Evolutionary conservation across 1,139 yeast species (phyloP).

Genomic region (Pichia norvegensis): DNA sequence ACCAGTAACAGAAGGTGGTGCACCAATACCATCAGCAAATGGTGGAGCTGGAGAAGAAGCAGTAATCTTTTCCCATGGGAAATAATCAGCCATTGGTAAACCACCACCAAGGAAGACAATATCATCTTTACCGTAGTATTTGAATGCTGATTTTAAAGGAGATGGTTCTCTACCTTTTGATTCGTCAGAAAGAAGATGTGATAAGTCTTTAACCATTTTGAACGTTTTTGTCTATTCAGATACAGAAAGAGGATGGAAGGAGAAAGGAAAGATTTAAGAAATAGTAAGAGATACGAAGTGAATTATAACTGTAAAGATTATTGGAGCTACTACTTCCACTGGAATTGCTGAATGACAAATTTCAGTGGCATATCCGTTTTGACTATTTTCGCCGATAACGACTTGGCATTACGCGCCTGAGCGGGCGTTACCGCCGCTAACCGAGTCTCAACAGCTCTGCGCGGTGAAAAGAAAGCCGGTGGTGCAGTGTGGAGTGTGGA

Average conservation of each 20-base stretch:
- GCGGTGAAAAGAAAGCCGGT: no score
- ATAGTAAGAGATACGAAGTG: not conserved
- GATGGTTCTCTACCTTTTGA: constrained; percentile 71
- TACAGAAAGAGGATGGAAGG: not conserved
- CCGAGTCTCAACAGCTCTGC: not conserved
- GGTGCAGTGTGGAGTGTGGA: no score
- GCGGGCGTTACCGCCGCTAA: not conserved
- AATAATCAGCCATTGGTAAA: constrained; percentile 78
- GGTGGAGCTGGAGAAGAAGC: constrained; percentile 74
- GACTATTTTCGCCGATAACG: not conserved
- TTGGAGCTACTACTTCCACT: no score
- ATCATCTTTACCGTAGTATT: constrained; percentile 63
- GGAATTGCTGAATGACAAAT: not conserved
- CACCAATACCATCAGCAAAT: constrained; percentile 67
- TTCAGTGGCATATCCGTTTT: not conserved
- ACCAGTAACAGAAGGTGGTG: constrained; percentile 47
- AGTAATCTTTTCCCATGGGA: constrained; percentile 76
- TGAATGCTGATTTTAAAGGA: constrained; percentile 77
- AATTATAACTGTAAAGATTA: no score
- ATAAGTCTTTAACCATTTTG: constrained; percentile 47
- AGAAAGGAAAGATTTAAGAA: not conserved
- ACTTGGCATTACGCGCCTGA: not conserved
- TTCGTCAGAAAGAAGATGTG: constrained; percentile 71
- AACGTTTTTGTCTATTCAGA: constrained; percentile 1
- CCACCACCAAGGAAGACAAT: constrained; percentile 94